Base-by-base conservation (phyloP, 495 filamentous ascomycete genomes). In the Tuber microsphaerosporum region DNA sequence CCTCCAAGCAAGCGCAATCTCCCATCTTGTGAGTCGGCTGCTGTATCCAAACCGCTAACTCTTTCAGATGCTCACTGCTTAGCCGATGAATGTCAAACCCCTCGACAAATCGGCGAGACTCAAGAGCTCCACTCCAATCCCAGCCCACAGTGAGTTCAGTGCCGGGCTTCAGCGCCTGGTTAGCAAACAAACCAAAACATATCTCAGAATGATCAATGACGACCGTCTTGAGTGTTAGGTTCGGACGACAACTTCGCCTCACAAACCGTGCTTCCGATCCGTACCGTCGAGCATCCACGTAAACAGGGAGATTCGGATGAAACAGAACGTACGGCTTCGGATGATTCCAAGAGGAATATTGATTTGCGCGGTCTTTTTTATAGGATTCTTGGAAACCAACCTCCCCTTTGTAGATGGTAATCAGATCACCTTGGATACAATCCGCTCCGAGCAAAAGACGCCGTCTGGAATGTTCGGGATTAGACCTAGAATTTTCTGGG, bases 171-270 rank as follows among this genome's bases (percentile, higher is more conserved):
- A 78, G 97, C 91, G 61, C 90, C 87, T 71, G 90, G 86, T 79
- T 91, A 91, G 75, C 92, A 92, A 73, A 96, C 88, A 75, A 96
- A 89, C 87, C 94, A 97, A 84, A 97, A 95, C 81, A 92, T 91
- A 84, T 92, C 96, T 81, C 51, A 0, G 88, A 87, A 20, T 87
- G 87, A 68, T 91, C 90, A 5, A 91, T 91, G 61, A 97, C 88
- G 77, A 91, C 91, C 0, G 93, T 94, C 75, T 92, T 93, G 84
- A 99, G 87, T 10, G 85, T 85, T 37, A 94, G 87, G 80, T 97
- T 99, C 2, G 95, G 92, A 71, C 87, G 89, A 84, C 95, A 99
- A 80, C 95, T 97, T 71, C 94, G 88, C 48, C 95, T 89, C 31
- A 93, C 88, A 82, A 93, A 97, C 43, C 95, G 91, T 70, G 94